Conservation (phyloP, 2,329 filamentous ascomycete genomes). For the Drechslerella stenobrocha region DNA sequence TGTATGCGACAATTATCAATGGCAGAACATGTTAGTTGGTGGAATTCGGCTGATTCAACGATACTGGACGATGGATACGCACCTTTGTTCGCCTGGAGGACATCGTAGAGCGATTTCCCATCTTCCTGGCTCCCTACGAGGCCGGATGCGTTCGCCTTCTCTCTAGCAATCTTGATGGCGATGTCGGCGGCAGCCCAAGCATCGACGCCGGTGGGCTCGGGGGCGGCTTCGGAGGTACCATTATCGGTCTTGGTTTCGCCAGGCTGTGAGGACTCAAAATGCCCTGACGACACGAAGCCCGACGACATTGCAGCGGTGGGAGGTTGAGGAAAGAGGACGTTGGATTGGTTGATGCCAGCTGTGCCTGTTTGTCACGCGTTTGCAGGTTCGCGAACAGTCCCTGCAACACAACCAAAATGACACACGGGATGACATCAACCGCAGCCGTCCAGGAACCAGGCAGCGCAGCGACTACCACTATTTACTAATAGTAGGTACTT, state of each 20-base stretch:
- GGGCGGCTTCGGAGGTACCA: not conserved
- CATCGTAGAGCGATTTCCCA: conserved; percentile 71
- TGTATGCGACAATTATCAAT: conserved; percentile 53
- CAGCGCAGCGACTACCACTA: no score
- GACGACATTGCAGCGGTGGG: conserved; percentile 51
- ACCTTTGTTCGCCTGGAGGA: conserved; percentile 82
- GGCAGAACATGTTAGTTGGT: no score
- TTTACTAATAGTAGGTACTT: no score
- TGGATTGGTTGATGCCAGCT: not conserved
- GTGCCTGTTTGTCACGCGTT: conserved; percentile 15
- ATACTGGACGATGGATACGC: no score
- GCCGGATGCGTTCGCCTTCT: conserved; percentile 57
- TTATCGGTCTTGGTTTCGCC: conserved; percentile 6
- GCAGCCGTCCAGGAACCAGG: not conserved
- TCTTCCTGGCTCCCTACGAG: conserved; percentile 58
- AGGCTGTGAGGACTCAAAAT: conserved; percentile 33
- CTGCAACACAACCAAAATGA: conserved; percentile 13
- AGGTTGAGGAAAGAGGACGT: not conserved
- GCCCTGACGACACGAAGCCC: conserved; percentile 53
- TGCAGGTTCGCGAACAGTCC: not conserved
- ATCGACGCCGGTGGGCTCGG: conserved; percentile 30
- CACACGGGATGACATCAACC: conserved; percentile 38
- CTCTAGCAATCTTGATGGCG: conserved; percentile 63
- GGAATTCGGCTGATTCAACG: no score
- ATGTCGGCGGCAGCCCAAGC: conserved; percentile 51